Evolutionary conservation across 2,329 filamentous ascomycete genomes (phyloP).

Genomic region (Xylariaceae sp.): DNA sequence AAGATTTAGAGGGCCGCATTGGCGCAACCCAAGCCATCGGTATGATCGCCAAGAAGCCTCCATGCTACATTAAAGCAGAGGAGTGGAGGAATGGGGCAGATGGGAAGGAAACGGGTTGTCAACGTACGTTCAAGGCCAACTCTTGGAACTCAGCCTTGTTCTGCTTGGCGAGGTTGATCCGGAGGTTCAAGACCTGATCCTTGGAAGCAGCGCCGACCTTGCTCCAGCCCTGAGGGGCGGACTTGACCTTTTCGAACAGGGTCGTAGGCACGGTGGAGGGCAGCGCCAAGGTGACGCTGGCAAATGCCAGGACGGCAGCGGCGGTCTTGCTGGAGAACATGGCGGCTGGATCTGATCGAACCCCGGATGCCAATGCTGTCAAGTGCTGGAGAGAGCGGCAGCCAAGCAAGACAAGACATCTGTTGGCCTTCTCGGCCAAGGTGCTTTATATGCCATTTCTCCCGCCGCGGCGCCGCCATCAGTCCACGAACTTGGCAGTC

Average conservation of each 20-base stretch:
- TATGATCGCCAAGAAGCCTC: too few relatives aligned
- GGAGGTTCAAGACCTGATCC: constrained; percentile 4
- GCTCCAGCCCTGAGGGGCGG: constrained; percentile 3
- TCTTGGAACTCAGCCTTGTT: constrained; percentile 6
- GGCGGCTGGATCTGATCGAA: not conserved
- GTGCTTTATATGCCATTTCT: not conserved
- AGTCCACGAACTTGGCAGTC: not conserved
- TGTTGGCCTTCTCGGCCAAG: not conserved
- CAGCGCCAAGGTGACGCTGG: constrained; percentile 2
- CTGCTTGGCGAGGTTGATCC: constrained; percentile 6
- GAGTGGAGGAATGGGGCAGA: too few relatives aligned
- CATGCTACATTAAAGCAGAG: too few relatives aligned
- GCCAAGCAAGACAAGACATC: not conserved
- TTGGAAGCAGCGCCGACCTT: constrained; percentile 3
- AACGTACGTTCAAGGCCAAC: constrained; percentile 5
- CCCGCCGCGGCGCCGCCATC: too few relatives aligned
- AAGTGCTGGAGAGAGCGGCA: not conserved
- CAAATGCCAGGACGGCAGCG: constrained; percentile 4
- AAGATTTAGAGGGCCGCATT: too few relatives aligned
- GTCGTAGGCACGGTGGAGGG: constrained; percentile 2
- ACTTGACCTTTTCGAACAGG: constrained; percentile 4
- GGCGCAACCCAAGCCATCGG: too few relatives aligned
- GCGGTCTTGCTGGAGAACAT: not conserved
- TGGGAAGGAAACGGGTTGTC: too few relatives aligned
- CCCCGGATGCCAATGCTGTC: not conserved